phyloP scores from a whole-genome alignment of 2,329 filamentous ascomycete genomes.

The Akanthomyces muscarius region DNA sequence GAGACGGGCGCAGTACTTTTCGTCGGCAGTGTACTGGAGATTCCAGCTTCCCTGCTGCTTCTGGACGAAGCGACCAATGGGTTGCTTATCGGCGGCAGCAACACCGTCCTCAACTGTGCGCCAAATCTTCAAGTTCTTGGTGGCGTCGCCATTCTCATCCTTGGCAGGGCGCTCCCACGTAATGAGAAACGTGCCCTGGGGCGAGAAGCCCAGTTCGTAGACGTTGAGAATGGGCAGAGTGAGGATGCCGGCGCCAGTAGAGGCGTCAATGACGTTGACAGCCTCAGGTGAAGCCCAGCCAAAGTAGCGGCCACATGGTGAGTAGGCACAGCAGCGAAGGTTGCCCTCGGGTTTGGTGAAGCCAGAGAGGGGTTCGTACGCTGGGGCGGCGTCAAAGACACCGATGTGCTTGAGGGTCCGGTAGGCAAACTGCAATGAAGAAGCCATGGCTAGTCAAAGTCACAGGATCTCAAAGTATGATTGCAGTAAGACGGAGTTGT shows the following conservation, averaged over 20 bases:
- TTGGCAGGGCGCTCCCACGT: conserved; percentile 94
- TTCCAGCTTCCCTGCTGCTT: conserved; percentile 96
- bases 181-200: conserved; percentile 84
- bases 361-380: conserved; percentile 78
- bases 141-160: conserved; percentile 88
- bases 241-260: conserved; percentile 68
- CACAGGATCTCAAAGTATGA: conserved; percentile 51
- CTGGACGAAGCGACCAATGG: conserved; percentile 88
- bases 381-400: conserved; percentile 83
- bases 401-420: conserved; percentile 96
- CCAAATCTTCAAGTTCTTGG: conserved; percentile 98
- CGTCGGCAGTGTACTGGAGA: conserved; percentile 91
- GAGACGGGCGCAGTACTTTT: conserved; percentile 85
- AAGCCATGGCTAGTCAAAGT: conserved; percentile 92
- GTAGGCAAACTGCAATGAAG: conserved; percentile 91
- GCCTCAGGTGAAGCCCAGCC: conserved; percentile 88
- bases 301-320: conserved; percentile 92
- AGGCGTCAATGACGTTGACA: conserved; percentile 81
- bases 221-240: conserved; percentile 77
- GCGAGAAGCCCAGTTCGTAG: conserved; percentile 93
- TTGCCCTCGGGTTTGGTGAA: conserved; percentile 89
- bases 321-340: conserved; percentile 92
- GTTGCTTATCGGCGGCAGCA: conserved; percentile 61
- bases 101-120: conserved; percentile 68
- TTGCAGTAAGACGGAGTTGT: conserved; percentile 24